Base-by-base conservation (phyloP, 2,329 filamentous ascomycete genomes). In the Bipolaris oryzae region DNA sequence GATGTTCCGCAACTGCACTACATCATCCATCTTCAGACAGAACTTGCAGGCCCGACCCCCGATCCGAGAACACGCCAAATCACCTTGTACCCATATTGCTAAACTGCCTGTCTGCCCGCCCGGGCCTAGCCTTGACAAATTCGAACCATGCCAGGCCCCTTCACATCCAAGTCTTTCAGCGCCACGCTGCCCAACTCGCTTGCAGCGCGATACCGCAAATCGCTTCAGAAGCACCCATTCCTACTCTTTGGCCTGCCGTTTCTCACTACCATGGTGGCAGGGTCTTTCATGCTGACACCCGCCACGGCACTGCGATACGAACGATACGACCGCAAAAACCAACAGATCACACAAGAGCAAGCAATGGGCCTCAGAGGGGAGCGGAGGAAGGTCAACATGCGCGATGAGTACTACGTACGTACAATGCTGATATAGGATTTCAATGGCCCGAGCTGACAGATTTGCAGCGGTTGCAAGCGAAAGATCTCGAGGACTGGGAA, bases 401-500 rank as follows among this genome's bases (percentile, higher is more conserved):
- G 85, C 78, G 94, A 92, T 73, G 92, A 90, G 80, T 98, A 94
- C 76, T 92, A 93, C 74, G 91, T 94, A 73, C 77, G 89, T 85
- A 35, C 20, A 38, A 23, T 16, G 5, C 21, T 7, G 18, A 38
- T 34, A 18, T 15, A 21, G 23, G 2, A 33, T 15, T 1, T 10
- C 10, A 4, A 10, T 1, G 1, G n/a, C 34, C 5, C 3, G n/a
- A 2, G 43, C 65, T 70, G 51, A 72, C 54, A 9, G 10, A 16
- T 35, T 55, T 46, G 38, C 76, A 95, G 90, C 86, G 87, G 78
- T 81, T 91, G 37, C 90, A 91, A 66, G 90, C 91, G 31, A 96
- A 96, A 76, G 95, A 98, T 73, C 79, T 98, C 59, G 94, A 99
- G 71, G 85, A 92, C 72, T 99, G 95, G 95, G 94, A 98, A 76